phyloP scores from a whole-genome alignment of 1,139 yeast species.

The Yarrowia galli region DNA sequence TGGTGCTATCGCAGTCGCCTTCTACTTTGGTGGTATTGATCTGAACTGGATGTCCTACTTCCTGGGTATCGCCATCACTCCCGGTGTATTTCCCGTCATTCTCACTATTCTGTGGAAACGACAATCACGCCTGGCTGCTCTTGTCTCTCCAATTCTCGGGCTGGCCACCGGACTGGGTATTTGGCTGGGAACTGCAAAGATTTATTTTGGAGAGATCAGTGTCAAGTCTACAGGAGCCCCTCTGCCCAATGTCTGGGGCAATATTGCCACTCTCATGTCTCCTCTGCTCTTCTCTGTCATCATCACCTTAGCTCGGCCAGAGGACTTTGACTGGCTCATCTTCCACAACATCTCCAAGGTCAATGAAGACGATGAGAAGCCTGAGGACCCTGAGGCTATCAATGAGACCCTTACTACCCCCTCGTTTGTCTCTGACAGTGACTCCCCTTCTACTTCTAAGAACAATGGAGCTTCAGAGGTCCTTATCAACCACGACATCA shows the following conservation, averaged over 20 bases:
- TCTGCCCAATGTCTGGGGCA: conserved; percentile 85
- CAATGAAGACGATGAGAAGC: conserved; percentile 41
- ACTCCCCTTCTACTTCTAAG: not conserved
- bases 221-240: conserved; percentile 76
- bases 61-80: conserved; percentile 86
- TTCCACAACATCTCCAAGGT: conserved; percentile 57
- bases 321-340: conserved; percentile 68
- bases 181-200: conserved; percentile 58
- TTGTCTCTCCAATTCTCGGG: conserved; percentile 58
- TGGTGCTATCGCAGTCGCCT: conserved; percentile 84
- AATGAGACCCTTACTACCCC: not conserved
- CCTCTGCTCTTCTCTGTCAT: conserved; percentile 74
- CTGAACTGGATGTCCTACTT: conserved; percentile 74
- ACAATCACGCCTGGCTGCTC: conserved; percentile 60
- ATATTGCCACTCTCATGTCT: conserved; percentile 77
- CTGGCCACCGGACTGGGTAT: conserved; percentile 56
- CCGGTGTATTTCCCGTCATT: conserved; percentile 82
- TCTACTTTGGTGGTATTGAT: conserved; percentile 79
- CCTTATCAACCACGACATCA: conserved; percentile 3
- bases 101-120: conserved; percentile 72
- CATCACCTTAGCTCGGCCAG: conserved; percentile 68
- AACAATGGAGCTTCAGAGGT: not conserved
- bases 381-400: conserved; percentile 9
- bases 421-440: conserved; percentile 1
- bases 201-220: conserved; percentile 54